phyloP scores from a whole-genome alignment of 164 flowering plant species.

The Tetrastigma voinierianum region DNA sequence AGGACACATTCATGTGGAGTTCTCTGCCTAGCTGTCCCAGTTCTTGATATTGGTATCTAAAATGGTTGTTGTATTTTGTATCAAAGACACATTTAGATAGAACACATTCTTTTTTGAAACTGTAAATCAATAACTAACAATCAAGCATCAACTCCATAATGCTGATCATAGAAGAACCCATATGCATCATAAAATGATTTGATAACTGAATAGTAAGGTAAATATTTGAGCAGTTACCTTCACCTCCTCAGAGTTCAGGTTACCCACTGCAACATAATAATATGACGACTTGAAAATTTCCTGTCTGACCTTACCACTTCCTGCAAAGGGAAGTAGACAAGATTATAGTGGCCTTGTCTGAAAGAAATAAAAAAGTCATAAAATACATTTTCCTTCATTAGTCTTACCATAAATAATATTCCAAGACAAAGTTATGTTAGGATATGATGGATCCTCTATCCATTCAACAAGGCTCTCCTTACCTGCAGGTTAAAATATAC shows the following conservation, averaged over 20 bases:
- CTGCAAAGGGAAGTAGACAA: slow-evolving; percentile 28
- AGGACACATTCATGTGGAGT: too few relatives aligned
- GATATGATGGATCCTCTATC: slow-evolving; percentile 69
- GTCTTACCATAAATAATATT: slow-evolving; percentile 60
- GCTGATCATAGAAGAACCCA: background rate
- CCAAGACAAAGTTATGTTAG: slow-evolving; percentile 71
- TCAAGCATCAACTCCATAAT: background rate
- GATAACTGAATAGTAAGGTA: background rate
- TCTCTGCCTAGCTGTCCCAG: too few relatives aligned
- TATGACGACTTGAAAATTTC: slow-evolving; percentile 35
- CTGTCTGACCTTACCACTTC: slow-evolving; percentile 58
- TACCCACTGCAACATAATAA: slow-evolving; percentile 72
- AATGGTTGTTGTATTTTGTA: too few relatives aligned
- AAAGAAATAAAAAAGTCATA: background rate
- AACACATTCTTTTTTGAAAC: too few relatives aligned
- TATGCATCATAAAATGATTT: too few relatives aligned
- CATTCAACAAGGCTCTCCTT: slow-evolving; percentile 61
- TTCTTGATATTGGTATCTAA: too few relatives aligned
- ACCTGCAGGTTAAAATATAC: slow-evolving; percentile 41
- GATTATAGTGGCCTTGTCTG: slow-evolving; percentile 1
- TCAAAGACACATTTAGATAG: too few relatives aligned
- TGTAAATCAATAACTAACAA: background rate
- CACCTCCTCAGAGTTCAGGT: slow-evolving; percentile 44
- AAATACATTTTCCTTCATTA: background rate
- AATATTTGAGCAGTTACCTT: slow-evolving; percentile 39